phyloP scores from a whole-genome alignment of 1,139 yeast species.

The Arxiozyma slooffiae region DNA sequence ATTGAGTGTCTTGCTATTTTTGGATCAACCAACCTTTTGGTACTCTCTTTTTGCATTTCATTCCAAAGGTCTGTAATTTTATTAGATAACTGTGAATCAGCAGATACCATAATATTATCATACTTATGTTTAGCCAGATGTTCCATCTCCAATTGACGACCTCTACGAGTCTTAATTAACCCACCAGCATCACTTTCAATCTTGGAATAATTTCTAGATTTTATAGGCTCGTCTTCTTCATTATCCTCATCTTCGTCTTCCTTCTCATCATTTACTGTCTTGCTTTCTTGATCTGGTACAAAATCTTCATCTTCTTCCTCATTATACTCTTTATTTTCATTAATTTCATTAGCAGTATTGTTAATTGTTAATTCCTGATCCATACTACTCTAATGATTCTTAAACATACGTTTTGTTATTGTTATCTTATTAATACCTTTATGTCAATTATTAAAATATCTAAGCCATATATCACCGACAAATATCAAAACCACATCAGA shows the following conservation, averaged over 20 bases:
- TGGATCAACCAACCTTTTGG: conserved; percentile 17
- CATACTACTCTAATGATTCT: background rate
- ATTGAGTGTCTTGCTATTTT: conserved; percentile 20
- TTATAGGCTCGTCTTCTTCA: conserved; percentile 22
- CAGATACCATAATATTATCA: conserved; percentile 10
- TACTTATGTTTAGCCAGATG: conserved; percentile 25
- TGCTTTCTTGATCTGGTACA: conserved; percentile 35
- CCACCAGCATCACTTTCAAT: conserved; percentile 47
- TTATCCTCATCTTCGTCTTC: no score
- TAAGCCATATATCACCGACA: background rate
- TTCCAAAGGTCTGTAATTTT: conserved; percentile 44
- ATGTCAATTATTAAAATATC: no score
- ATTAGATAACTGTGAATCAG: conserved; percentile 20
- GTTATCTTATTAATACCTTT: no score
- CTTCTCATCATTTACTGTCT: conserved; percentile 5
- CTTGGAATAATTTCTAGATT: conserved; percentile 34
- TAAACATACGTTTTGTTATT: background rate
- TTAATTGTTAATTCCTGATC: conserved; percentile 12
- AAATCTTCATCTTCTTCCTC: conserved; percentile 64
- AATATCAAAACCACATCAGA: background rate
- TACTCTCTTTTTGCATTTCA: conserved; percentile 28
- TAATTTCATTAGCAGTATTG: conserved; percentile 13
- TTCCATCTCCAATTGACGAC: conserved; percentile 37
- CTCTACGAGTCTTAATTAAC: conserved; percentile 47
- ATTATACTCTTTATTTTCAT: conserved; percentile 35